Evolutionary conservation across 2,329 filamentous ascomycete species (phyloP).

Genomic region (Apiospora hydei): DNA sequence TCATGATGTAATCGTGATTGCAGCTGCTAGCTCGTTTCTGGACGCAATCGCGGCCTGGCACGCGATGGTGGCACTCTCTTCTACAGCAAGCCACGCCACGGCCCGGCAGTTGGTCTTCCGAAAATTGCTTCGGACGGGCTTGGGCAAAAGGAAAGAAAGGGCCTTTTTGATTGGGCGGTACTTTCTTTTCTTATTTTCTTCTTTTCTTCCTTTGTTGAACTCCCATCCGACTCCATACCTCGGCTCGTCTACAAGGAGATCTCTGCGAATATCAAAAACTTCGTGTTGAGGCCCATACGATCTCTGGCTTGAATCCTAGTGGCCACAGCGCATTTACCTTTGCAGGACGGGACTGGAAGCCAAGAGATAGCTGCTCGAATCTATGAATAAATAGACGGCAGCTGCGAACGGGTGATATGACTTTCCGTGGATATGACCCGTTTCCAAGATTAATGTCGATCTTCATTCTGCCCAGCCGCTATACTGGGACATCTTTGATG

Average conservation of each 20-base stretch:
- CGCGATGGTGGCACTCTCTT: background rate
- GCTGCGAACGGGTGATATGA: background rate
- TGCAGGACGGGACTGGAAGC: background rate
- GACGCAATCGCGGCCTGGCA: background rate
- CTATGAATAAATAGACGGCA: background rate
- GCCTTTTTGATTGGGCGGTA: no score
- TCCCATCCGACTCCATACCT: background rate
- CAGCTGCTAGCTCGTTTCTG: background rate
- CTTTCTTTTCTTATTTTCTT: background rate
- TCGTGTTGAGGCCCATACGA: background rate
- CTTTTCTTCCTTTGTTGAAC: background rate
- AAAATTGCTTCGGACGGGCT: background rate
- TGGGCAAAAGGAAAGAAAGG: background rate
- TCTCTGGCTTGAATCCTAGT: background rate
- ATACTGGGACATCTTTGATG: constrained; percentile 5
- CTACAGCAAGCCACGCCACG: background rate
- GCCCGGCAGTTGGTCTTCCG: background rate
- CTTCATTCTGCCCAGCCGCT: background rate
- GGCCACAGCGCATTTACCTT: background rate
- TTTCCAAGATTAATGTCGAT: background rate
- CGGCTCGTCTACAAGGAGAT: background rate
- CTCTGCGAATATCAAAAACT: no score
- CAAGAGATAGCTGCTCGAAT: background rate
- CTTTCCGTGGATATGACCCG: background rate
- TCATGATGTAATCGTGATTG: constrained; percentile 9